phyloP scores from a whole-genome alignment of 2,329 filamentous ascomycete species.

The Epichloe hybrida region DNA sequence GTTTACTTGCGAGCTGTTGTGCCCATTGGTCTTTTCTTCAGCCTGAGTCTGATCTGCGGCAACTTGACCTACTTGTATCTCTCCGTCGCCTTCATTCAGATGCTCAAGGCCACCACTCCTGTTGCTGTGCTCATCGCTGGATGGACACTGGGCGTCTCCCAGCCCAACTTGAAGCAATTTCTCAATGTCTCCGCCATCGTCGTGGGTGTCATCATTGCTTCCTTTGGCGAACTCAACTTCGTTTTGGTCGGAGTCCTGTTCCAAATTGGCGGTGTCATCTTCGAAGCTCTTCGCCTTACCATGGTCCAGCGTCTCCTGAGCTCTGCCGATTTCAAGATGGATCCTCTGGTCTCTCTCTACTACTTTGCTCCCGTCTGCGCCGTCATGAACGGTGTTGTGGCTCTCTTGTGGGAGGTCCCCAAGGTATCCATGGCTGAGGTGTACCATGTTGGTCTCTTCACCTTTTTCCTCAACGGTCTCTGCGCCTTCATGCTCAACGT shows the following conservation, averaged over 20 bases:
- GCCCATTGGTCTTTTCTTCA: conserved; percentile 92
- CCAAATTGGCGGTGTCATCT: conserved; percentile 65
- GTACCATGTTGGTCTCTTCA: conserved; percentile 57
- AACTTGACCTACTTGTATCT: conserved; percentile 94
- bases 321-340: conserved; percentile 82
- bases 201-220: conserved; percentile 85
- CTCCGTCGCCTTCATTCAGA: conserved; percentile 94
- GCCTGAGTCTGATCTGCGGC: conserved; percentile 87
- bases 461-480: conserved; percentile 61
- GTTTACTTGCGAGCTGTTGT: conserved; percentile 90
- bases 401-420: conserved; percentile 61
- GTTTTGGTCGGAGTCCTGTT: conserved; percentile 66
- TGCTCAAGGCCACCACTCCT: conserved; percentile 97
- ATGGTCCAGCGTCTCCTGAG: conserved; percentile 75
- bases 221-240: conserved; percentile 91
- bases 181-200: conserved; percentile 93
- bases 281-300: conserved; percentile 71
- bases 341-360: conserved; percentile 76
- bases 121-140: conserved; percentile 83
- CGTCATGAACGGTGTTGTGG: conserved; percentile 63
- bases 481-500: conserved; percentile 74
- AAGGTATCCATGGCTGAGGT: conserved; percentile 55
- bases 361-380: conserved; percentile 82
- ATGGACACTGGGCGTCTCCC: conserved; percentile 74
- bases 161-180: conserved; percentile 74